Conservation (phyloP, 495 filamentous ascomycete species). For the Neurospora sp. region DNA sequence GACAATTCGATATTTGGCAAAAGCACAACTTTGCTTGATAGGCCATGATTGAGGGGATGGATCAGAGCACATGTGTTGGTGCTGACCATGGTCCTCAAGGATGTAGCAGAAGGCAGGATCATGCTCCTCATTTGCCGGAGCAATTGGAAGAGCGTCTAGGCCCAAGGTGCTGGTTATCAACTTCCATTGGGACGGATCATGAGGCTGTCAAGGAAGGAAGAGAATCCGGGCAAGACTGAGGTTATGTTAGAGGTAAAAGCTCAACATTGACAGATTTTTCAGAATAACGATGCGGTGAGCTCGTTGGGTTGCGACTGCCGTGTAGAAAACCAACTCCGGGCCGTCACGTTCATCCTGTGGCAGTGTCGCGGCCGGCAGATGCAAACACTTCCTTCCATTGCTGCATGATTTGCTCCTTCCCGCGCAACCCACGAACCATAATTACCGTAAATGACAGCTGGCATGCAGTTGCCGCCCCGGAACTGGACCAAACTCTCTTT, state of each 20-base stretch:
- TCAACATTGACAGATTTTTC: neutral
- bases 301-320: neutral
- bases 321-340: neutral
- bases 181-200: neutral
- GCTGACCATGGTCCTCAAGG: neutral
- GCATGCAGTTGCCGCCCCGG: neutral
- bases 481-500: neutral
- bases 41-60: neutral
- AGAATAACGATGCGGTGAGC: neutral
- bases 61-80: neutral
- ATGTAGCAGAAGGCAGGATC: no score
- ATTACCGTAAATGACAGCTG: neutral
- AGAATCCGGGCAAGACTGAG: neutral
- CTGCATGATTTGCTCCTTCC: neutral
- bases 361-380: neutral
- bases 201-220: neutral
- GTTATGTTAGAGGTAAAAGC: neutral
- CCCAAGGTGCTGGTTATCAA: neutral
- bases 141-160: neutral
- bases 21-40: neutral
- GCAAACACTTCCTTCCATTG: neutral
- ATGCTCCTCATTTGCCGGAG: neutral
- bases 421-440: neutral
- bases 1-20: neutral
- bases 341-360: neutral